These are phyloP conservation scores for Pichia sp. DNA, from an alignment of 1,139 yeast species.

Conservation along the genomic window DNA sequence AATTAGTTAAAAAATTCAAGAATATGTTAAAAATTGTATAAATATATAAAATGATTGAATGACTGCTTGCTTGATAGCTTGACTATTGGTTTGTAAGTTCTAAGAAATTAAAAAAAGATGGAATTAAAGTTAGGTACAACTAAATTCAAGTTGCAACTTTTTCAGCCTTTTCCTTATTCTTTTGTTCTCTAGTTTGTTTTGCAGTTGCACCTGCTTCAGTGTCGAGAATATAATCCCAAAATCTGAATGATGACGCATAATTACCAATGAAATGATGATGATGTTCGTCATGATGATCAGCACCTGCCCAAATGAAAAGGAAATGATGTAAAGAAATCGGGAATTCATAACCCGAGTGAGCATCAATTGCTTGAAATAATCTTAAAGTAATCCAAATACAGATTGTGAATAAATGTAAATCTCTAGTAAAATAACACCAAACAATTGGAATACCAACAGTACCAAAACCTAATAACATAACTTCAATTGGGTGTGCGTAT, in stretches of 20 bases:
- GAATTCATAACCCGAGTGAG: constrained; percentile 96
- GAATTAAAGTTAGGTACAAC: background rate
- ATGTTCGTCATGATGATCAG: constrained; percentile 95
- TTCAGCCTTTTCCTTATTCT: constrained; percentile 47
- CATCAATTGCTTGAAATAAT: constrained; percentile 89
- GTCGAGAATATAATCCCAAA: constrained; percentile 81
- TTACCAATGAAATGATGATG: constrained; percentile 91
- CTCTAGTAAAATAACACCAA: constrained; percentile 54
- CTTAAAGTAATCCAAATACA: constrained; percentile 83
- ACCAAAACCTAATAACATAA: constrained; percentile 83
- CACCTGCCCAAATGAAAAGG: constrained; percentile 96
- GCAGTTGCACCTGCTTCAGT: constrained; percentile 80
- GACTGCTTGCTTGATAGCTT: background rate
- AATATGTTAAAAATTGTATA: background rate
- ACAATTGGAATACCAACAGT: constrained; percentile 90
- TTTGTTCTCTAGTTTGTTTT: constrained; percentile 52
- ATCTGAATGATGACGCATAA: constrained; percentile 87
- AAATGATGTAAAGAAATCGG: constrained; percentile 92
- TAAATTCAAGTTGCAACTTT: constrained; percentile 25
- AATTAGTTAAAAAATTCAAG: background rate
- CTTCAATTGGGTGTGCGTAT: constrained; percentile 93
- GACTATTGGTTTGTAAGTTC: too few relatives aligned
- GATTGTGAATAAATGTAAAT: constrained; percentile 77
- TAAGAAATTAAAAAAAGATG: background rate
- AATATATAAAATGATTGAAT: background rate